Percentiles rank a stretch among this genome's conserved stretches.
Conservation (phyloP, 352 stramenopile genomes). For the Pilasporangium apinafurcum region DNA sequence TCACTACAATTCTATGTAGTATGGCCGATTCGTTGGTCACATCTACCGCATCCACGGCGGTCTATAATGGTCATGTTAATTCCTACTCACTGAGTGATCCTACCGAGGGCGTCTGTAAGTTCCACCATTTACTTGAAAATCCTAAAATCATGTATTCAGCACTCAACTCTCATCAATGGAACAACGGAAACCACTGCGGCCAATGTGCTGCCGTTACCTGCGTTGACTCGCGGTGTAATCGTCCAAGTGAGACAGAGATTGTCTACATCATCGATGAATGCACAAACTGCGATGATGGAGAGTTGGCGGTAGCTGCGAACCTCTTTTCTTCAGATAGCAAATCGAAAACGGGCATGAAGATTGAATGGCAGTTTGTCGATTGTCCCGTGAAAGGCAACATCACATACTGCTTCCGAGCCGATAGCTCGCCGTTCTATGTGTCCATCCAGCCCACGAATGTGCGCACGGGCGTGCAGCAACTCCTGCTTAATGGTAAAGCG, state of each 20-base stretch:
- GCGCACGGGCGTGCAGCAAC: slow-evolving; percentile 33
- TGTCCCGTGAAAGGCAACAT: slow-evolving; percentile 22
- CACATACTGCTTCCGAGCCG: slow-evolving; percentile 48
- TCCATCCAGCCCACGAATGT: slow-evolving; percentile 61
- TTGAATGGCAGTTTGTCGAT: slow-evolving; percentile 42
- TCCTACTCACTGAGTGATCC: slow-evolving; percentile 32
- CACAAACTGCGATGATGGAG: slow-evolving; percentile 35
- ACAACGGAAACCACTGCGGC: slow-evolving; percentile 35
- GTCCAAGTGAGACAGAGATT: slow-evolving; percentile 23
- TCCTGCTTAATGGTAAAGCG: slow-evolving; percentile 47
- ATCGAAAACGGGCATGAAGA: slow-evolving; percentile 25
- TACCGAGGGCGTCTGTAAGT: slow-evolving; percentile 54
- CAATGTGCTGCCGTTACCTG: slow-evolving; percentile 42
- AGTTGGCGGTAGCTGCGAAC: slow-evolving; percentile 49
- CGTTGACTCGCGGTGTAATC: slow-evolving; percentile 35
- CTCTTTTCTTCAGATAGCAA: too few species aligned
- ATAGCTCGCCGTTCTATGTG: slow-evolving; percentile 55
- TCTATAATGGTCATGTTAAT: slow-evolving; percentile 36
- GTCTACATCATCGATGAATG: slow-evolving; percentile 71
- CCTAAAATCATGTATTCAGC: slow-evolving; percentile 53
- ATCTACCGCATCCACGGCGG: slow-evolving; percentile 7
- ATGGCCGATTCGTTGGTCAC: slow-evolving; percentile 4
- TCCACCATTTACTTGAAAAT: slow-evolving; percentile 41
- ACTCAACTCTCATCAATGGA: slow-evolving; percentile 58
- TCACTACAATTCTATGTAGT: background rate